Conservation (phyloP, 306 rosid species). For the Quercus bicolor region DNA sequence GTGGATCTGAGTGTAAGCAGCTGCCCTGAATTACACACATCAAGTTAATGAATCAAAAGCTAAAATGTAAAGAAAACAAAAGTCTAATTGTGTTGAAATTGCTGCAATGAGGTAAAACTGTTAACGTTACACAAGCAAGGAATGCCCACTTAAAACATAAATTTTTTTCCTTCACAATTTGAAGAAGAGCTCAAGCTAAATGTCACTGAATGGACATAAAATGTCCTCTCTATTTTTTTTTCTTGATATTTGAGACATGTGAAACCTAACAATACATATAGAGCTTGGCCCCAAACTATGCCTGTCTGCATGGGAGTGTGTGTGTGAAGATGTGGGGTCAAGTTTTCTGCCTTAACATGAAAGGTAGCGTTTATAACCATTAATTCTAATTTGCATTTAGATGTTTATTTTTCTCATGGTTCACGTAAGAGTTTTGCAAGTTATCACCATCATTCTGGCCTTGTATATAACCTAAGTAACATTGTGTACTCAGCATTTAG, state of each 20-base stretch:
- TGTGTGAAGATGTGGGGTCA: background rate
- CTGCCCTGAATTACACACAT: conserved; percentile 60
- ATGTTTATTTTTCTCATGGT: background rate
- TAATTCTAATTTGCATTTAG: background rate
- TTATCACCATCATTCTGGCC: background rate
- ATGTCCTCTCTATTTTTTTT: background rate
- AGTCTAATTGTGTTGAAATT: conserved; percentile 3
- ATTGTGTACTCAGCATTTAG: background rate
- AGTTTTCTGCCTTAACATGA: background rate
- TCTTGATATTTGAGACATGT: background rate
- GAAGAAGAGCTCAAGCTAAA: background rate
- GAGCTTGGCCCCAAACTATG: background rate
- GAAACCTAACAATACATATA: background rate
- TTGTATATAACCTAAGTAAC: background rate
- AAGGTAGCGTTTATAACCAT: background rate
- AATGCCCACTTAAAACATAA: background rate
- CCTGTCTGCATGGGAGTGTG: background rate
- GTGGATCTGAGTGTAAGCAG: conserved; percentile 78
- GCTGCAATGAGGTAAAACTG: conserved; percentile 6
- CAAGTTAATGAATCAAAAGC: conserved; percentile 17
- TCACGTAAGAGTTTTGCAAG: background rate
- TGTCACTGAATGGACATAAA: background rate
- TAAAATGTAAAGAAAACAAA: conserved; percentile 17
- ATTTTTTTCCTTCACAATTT: background rate
- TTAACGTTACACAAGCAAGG: background rate